phyloP scores from a whole-genome alignment of 495 filamentous ascomycete species.

The Pyrenula aspistea region DNA sequence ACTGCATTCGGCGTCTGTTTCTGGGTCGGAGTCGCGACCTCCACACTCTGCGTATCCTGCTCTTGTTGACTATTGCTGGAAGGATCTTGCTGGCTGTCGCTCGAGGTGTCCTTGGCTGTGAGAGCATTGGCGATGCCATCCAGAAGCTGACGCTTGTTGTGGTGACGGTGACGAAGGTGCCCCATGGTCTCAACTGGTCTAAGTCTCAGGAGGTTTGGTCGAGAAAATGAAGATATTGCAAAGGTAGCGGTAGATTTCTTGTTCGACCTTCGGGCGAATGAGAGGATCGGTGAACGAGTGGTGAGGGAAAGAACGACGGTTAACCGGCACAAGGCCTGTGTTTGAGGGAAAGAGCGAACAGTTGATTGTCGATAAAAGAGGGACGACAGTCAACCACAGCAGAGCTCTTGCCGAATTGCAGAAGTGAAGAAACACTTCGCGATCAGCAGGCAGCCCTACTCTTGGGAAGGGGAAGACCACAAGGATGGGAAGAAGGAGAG shows the following conservation, averaged over 20 bases:
- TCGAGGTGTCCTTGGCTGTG: not conserved
- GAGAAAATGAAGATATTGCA: constrained; percentile 5
- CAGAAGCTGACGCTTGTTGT: not conserved
- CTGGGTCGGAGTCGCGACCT: not conserved
- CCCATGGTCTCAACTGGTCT: not conserved
- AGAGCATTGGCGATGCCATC: not conserved
- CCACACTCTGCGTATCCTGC: not conserved
- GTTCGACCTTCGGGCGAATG: not conserved
- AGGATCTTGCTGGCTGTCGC: not conserved
- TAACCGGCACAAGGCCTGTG: constrained; percentile 1
- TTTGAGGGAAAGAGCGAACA: constrained; percentile 6
- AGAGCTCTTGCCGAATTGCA: not conserved
- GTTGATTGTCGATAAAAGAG: constrained; percentile 24
- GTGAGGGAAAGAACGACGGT: constrained; percentile 7
- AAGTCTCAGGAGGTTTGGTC: constrained; percentile 1
- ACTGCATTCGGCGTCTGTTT: not conserved
- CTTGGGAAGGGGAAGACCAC: constrained; percentile 4
- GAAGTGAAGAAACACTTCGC: not conserved
- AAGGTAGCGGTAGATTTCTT: constrained; percentile 1
- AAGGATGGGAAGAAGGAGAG: constrained; percentile 1
- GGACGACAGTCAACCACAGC: constrained; percentile 23
- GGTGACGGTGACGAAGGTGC: not conserved
- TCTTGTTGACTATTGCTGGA: not conserved
- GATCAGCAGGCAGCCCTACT: constrained; percentile 5
- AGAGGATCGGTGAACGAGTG: constrained; percentile 2